A percentile compares a stretch with the other conserved stretches of the same genome.
These are phyloP conservation scores for Eragrostis curvula DNA, from an alignment of 176 grass and related monocot species.

Conservation along the genomic window DNA sequence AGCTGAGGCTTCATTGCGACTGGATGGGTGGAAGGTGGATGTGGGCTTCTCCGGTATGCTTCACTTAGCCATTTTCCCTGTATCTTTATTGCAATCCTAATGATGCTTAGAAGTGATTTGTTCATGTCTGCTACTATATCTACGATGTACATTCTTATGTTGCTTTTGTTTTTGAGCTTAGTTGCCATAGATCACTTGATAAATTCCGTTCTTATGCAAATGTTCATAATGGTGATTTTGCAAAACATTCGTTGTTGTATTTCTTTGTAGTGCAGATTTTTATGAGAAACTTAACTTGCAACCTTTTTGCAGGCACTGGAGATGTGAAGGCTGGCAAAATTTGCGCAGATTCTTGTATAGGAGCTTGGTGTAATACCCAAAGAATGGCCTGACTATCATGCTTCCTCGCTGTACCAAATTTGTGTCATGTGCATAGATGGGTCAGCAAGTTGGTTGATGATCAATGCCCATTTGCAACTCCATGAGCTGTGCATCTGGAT, in stretches of 20 bases:
- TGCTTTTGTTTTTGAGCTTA: background rate
- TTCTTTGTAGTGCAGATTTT: background rate
- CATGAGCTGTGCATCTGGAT: background rate
- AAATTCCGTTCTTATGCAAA: background rate
- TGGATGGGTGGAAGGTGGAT: slow-evolving; percentile 82
- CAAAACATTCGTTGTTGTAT: background rate
- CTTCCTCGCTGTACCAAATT: background rate
- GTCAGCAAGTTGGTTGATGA: background rate
- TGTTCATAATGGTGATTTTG: background rate
- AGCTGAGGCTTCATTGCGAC: slow-evolving; percentile 73
- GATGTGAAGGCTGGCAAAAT: slow-evolving; percentile 42
- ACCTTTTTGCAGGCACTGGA: slow-evolving; percentile 38
- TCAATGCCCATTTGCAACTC: background rate
- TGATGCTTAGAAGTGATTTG: background rate
- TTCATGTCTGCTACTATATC: background rate
- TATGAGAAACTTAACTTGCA: background rate
- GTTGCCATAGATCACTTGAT: background rate
- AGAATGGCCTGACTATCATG: background rate
- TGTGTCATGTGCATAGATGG: background rate
- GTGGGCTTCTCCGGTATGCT: slow-evolving; percentile 52
- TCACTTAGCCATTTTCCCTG: background rate
- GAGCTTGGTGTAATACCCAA: background rate
- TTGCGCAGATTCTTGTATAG: background rate
- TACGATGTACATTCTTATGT: background rate
- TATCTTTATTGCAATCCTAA: background rate